Conservation (phyloP, 352 stramenopile genomes). For the Globisporangium cystogenes region DNA sequence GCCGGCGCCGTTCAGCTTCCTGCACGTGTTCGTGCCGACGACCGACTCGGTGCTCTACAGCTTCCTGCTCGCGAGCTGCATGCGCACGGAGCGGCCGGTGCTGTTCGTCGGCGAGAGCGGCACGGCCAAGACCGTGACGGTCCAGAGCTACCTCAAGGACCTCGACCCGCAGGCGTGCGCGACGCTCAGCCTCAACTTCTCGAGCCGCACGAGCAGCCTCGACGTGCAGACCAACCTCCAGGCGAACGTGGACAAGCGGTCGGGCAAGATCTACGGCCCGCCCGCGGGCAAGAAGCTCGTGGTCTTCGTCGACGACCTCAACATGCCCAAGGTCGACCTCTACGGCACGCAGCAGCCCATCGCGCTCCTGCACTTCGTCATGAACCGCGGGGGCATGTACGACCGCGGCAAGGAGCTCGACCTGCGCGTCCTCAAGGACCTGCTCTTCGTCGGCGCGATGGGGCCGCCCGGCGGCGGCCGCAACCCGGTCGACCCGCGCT, state of each 20-base stretch:
- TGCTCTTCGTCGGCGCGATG: constrained; percentile 94
- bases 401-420: constrained; percentile 94
- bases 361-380: constrained; percentile 92
- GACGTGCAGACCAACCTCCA: constrained; percentile 95
- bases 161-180: constrained; percentile 67
- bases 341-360: constrained; percentile 97
- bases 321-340: constrained; percentile 95
- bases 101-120: constrained; percentile 93
- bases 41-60: constrained; percentile 94
- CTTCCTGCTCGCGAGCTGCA: constrained; percentile 86
- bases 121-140: constrained; percentile 95
- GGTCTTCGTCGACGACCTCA: constrained; percentile 96
- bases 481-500: constrained; percentile 93
- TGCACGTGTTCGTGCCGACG: constrained; percentile 94
- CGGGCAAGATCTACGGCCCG: constrained; percentile 93
- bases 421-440: constrained; percentile 90
- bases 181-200: constrained; percentile 91
- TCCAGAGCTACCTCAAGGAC: constrained; percentile 91
- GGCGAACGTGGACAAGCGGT: constrained; percentile 94
- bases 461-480: constrained; percentile 91
- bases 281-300: constrained; percentile 92
- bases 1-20: constrained; percentile 92
- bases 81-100: constrained; percentile 84
- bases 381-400: constrained; percentile 90
- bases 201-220: constrained; percentile 88